Percentiles rank a stretch among this genome's conserved stretches.
These are phyloP conservation scores for Lachancea sp. DNA, from an alignment of 805 yeast genomes.

Conservation along the genomic window DNA sequence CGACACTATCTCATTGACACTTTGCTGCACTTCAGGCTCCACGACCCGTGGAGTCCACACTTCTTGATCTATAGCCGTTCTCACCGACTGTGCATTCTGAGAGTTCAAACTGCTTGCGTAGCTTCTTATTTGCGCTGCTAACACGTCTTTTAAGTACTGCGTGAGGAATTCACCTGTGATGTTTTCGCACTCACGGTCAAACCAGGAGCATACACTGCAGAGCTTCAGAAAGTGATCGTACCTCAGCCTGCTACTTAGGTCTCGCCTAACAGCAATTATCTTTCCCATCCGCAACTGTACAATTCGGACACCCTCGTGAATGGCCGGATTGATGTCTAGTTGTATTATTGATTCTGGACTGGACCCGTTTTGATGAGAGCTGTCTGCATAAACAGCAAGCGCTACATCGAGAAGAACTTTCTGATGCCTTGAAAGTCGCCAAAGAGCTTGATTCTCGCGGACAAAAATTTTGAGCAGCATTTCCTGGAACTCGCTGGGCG, in stretches of 20 bases:
- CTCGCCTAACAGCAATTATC: slow-evolving; percentile 69
- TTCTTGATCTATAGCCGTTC: slow-evolving; percentile 54
- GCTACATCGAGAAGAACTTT: slow-evolving; percentile 71
- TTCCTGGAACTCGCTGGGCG: slow-evolving; percentile 67
- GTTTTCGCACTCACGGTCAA: slow-evolving; percentile 76
- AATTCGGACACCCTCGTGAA: slow-evolving; percentile 60
- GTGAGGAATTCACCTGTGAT: slow-evolving; percentile 61
- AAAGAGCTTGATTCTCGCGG: slow-evolving; percentile 60
- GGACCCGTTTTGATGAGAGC: slow-evolving; percentile 17
- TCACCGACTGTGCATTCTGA: slow-evolving; percentile 41
- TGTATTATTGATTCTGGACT: slow-evolving; percentile 40
- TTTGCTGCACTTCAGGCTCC: slow-evolving; percentile 40
- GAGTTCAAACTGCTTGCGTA: slow-evolving; percentile 53
- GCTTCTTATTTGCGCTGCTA: slow-evolving; percentile 58
- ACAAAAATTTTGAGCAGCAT: slow-evolving; percentile 60
- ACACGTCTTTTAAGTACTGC: slow-evolving; percentile 56
- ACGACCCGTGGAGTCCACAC: slow-evolving; percentile 74
- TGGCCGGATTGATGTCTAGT: slow-evolving; percentile 59
- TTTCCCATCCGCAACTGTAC: slow-evolving; percentile 74
- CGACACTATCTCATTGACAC: slow-evolving; percentile 45
- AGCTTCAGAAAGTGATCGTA: slow-evolving; percentile 59
- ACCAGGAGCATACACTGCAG: slow-evolving; percentile 59
- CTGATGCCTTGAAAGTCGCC: slow-evolving; percentile 72
- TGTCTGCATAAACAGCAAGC: slow-evolving; percentile 37
- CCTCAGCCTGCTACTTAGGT: slow-evolving; percentile 52